Evolutionary conservation across 2,329 filamentous ascomycete species (phyloP).

Genomic region (Penicillium oxalicum): DNA sequence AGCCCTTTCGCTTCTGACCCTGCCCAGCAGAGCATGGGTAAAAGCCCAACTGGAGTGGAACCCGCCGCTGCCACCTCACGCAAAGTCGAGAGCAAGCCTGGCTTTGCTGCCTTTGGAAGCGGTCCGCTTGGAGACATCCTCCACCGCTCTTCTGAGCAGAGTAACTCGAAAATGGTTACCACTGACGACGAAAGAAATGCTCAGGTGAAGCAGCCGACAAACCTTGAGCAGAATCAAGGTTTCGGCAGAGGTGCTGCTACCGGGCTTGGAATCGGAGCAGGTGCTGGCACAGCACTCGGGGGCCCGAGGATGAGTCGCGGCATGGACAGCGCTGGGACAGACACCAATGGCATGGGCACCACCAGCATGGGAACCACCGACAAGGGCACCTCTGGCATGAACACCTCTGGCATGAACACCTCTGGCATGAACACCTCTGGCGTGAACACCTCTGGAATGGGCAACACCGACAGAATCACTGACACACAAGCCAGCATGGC

Average conservation of each 20-base stretch:
- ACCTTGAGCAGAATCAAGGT: not conserved
- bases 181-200: slow-evolving; percentile 1
- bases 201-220: not conserved
- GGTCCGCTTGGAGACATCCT: not conserved
- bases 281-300: not conserved
- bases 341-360: not conserved
- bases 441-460: slow-evolving; percentile 1
- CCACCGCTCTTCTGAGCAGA: not conserved
- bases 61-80: not conserved
- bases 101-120: not conserved
- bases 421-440: not conserved
- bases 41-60: not conserved
- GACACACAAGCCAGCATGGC: not conserved
- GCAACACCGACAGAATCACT: not conserved
- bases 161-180: not conserved
- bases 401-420: not conserved
- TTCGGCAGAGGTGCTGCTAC: not conserved
- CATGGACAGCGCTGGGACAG: not conserved
- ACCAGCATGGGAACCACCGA: not conserved
- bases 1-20: not conserved
- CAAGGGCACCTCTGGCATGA: not conserved
- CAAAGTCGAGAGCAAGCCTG: not conserved
- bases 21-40: not conserved
- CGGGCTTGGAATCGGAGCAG: not conserved
- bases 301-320: not conserved